Base-by-base conservation (phyloP, 495 filamentous ascomycete genomes). In the Penicillium ochrochloron region DNA sequence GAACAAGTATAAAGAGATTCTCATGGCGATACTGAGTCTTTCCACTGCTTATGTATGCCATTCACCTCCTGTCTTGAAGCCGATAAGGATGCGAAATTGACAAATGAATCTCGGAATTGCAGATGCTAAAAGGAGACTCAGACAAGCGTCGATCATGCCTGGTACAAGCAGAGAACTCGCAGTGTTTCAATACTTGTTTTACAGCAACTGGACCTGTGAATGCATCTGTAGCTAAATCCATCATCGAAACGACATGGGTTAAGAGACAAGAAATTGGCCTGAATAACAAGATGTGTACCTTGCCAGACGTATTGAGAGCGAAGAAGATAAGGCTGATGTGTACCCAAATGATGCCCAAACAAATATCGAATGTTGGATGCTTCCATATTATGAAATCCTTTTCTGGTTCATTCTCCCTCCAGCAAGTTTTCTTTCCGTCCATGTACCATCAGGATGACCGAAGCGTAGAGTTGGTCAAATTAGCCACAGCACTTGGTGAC, bases 401-500 rank as follows among this genome's bases (percentile, higher is more conserved):
- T 35, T 17, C 11, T n/a, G 11, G 9, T 25, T 10, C 59, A 41
- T 35, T 41, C 3, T 19, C 33, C 1, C 6, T 44, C 33, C 23
- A 33, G 33, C 17, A 11, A 19, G 14, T 42, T 29, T 10, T 42
- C 23, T 39, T 27, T 31, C 15, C 5, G 21, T 21, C n/a, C 23
- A 15, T 27, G 4, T 37, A 15, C 21, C 34, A 2, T 37, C 7
- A 37, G 5, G 59, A 42, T 37, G n/a, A 39, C n/a, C 53, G 6
- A 29, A 17, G 33, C 6, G 31, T 17, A 8, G 46, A 6, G 2
- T 31, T 35, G 3, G 5, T 44, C 50, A 33, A 33, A 7, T 33
- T 33, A 77, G 15, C 73, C 75, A 63, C 73, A 75, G 63, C 73
- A 77, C 58, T 76, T 75, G 23, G 76, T 78, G 11, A 77, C 73